These are phyloP conservation scores for Cudoniella acicularis DNA, from an alignment of 495 filamentous ascomycete genomes.

Conservation along the genomic window DNA sequence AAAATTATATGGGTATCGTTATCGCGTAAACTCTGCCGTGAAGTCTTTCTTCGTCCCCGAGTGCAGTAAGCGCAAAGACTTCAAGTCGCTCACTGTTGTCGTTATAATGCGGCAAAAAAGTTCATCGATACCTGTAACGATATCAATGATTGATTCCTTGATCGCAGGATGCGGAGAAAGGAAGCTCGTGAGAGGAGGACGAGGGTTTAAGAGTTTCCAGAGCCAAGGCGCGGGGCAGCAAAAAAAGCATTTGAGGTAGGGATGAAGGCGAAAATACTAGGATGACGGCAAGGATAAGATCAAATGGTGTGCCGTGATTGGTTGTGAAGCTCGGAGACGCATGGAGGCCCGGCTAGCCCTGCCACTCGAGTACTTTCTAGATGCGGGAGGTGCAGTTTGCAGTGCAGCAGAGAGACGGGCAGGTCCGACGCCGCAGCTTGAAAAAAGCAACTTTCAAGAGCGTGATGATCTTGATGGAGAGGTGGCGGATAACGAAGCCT, in stretches of 20 bases:
- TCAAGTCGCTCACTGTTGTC: conserved; percentile 45
- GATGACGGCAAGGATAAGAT: background rate
- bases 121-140: conserved; percentile 16
- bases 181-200: background rate
- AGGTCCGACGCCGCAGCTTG: background rate
- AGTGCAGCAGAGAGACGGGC: background rate
- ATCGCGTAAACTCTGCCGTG: background rate
- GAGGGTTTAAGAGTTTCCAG: background rate
- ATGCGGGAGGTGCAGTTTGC: background rate
- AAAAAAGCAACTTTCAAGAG: background rate
- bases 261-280: background rate
- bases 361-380: too few relatives aligned
- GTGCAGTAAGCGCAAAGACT: conserved; percentile 57
- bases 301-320: background rate
- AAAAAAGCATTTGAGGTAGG: conserved; percentile 4
- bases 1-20: conserved; percentile 9
- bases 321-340: background rate
- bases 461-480: conserved; percentile 4
- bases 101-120: conserved; percentile 11
- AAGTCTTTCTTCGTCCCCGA: conserved; percentile 52
- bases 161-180: background rate
- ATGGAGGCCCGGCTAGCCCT: background rate
- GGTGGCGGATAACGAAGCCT: conserved; percentile 1
- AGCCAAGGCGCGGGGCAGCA: conserved; percentile 10
- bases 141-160: conserved; percentile 9